Evolutionary conservation across 1,284 basidiomycete species (phyloP), one percentile per base, ranked within the genome.

Genomic region (Cryptococcus neoformans): DNA sequence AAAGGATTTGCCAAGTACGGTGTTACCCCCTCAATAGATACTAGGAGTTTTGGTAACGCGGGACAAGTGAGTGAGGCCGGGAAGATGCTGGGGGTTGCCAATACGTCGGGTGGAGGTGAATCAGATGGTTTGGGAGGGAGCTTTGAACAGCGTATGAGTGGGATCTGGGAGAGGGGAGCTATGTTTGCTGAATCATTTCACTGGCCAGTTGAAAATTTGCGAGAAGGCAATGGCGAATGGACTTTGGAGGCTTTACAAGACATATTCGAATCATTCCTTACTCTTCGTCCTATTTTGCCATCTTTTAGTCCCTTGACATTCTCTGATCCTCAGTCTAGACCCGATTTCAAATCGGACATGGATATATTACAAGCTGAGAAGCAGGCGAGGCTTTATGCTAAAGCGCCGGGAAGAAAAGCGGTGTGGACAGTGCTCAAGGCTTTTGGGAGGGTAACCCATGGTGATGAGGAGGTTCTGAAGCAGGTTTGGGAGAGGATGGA

Each of bases 1-100:
- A 80, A 87, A 7, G 90, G 89, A 0, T 93, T 92, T 71, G 79
- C 82, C 6, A 82, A 83, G n/a, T 67, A 65, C 49, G 75, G 72
- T 5, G 56, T 58, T 8, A 51, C 67, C 3, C 63, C 63, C 8
- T 28, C 46, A 9, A 9, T 16, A 9, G 2, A 42, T 0, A 56
- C 37, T 10, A 56, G 57, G 2, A 4, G 28, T 28, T 28, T 28
- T 28, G 28, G 28, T 3, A 28, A 28, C 28, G 28, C 28, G 28
- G 28, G 28, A 4, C 28, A 28, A 28, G 48, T 51, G 0, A 66
- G 63, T 2, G 55, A 57, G 12, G 54, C 60, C 14, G 44, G 53
- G 6, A 37, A 48, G 9, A 45, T 55, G 28, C 55, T 21, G 42
- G 58, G 51, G 9, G 49, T 59, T 5, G 44, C 45, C 34, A 8